Evolutionary conservation across 73 alveolate species (phyloP), one percentile per base, ranked within the genome.

Genomic region (Paramecium bursaria): DNA sequence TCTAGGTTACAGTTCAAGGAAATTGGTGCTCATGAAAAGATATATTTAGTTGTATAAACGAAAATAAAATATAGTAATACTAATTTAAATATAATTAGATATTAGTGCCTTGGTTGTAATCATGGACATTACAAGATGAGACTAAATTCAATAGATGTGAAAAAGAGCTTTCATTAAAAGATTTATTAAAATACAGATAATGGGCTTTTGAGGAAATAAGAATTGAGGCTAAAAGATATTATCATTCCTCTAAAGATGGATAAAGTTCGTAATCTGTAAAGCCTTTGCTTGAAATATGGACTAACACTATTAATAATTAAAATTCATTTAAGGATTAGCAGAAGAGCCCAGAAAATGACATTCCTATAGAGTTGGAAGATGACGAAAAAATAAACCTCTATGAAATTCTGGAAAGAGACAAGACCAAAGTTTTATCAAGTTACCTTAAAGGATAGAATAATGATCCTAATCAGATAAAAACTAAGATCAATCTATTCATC

Each of bases 141-240:
- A 15, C 15, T 14, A 67, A 67, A 42, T 31, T 33, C 7, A 25
- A 44, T 19, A 67, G 44, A n/a, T 67, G 82, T 35, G 82, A 67
- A 67, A 47, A 67, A 35, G 27, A 35, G 19, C 39, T 67, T 21
- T 39, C 82, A 4, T 27, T 67, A 19, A 67, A 67, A 44, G 82
- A 67, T 21, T 67, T 67, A 42, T 67, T 67, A 67, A 67, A 67
- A 19, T 67, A 67, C 27, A 33, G 82, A 19, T 53, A 67, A 67
- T 67, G 82, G 82, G 82, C 82, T 5, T 67, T 67, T 67, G 17
- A 67, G 27, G 82, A 67, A 67, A 67, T 67, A 19, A 13, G 57
- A 11, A 67, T 67, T 31, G 82, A 67, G 21, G 82, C 82, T 1
- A 67, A 67, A 67, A 67, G 82, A 67, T 67, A 67, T 67, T 67